Evolutionary conservation across 805 yeast species (phyloP), one percentile per base, ranked within the genome.

Genomic region (Candida piceae): DNA sequence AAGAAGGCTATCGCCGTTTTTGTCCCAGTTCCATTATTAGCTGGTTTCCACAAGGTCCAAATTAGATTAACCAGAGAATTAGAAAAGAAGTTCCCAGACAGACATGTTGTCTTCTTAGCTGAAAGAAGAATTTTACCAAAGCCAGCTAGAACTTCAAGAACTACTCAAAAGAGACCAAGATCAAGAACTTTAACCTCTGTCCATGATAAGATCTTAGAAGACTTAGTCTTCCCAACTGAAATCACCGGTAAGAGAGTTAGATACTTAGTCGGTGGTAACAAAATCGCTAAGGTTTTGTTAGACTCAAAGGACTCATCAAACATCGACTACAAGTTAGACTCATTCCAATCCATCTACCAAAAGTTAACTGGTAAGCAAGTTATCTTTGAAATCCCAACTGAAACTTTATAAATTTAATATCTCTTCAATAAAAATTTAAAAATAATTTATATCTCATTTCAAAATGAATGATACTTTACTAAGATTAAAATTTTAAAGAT

Each of bases 61-160:
- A 78, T 78, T 62, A 84, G 89, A 76, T 83, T 90, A 70, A 87
- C 96, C 77, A 90, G 97, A 77, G 98, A 90, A 80, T 84, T 90
- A 70, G 98, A 90, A 79, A 90, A 90, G 94, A 90, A 93, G 79
- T 93, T 90, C 89, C 94, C 97, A 69, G 98, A 90, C 81, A 86
- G 95, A 72, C 97, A 93, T 72, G 96, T 90, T 72, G 90, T 93
- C 62, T 87, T 90, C 87, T 82, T 90, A 68, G 97, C 97, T 67
- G 97, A 90, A 80, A 87, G 98, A 79, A 87, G 96, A 78, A 93
- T 90, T 76, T 80, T 93, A 68, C 96, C 97, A 76, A 90, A 87
- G 81, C 97, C 97, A 70, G 85, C 94, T 64, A 88, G 97, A 78
- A 76, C 81, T 66, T 78, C 96, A 48, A 86, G 88, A 80, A 85